Conservation (phyloP, 306 rosid species). For the Trifolium repens region DNA sequence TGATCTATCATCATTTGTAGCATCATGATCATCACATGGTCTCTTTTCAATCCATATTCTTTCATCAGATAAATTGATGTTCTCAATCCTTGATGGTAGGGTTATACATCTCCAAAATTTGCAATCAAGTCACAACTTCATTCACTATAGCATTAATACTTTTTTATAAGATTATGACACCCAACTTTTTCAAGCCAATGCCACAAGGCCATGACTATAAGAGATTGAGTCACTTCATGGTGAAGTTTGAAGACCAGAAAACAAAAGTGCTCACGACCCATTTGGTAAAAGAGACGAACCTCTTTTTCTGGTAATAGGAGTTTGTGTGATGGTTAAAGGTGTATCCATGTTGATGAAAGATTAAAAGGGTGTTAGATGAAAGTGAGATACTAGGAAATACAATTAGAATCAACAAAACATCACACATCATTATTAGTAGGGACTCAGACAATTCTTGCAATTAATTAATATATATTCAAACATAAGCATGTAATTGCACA, state of each 20-base stretch:
- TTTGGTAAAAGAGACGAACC: slow-evolving; percentile 47
- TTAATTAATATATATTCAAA: too few relatives aligned
- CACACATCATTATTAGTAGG: too few relatives aligned
- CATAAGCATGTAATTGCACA: too few relatives aligned
- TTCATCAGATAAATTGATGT: slow-evolving; percentile 19
- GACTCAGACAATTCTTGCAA: too few relatives aligned
- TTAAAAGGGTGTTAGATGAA: too few relatives aligned
- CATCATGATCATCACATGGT: slow-evolving; percentile 19
- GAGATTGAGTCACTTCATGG: slow-evolving; percentile 43
- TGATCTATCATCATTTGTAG: slow-evolving; percentile 55
- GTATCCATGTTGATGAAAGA: too few relatives aligned
- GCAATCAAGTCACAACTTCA: slow-evolving; percentile 53
- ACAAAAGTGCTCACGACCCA: slow-evolving; percentile 51
- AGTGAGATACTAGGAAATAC: too few relatives aligned
- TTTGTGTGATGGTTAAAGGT: neutral
- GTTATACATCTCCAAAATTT: slow-evolving; percentile 36
- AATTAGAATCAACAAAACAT: too few relatives aligned
- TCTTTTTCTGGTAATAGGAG: slow-evolving; percentile 33
- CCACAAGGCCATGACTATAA: slow-evolving; percentile 68
- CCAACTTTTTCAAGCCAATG: slow-evolving; percentile 58
- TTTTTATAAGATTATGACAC: slow-evolving; percentile 37
- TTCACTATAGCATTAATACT: slow-evolving; percentile 36
- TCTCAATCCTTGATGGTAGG: neutral
- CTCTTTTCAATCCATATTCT: slow-evolving; percentile 47
- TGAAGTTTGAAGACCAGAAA: slow-evolving; percentile 38